Evolutionary conservation across 2,329 filamentous ascomycete species (phyloP), one percentile per base, ranked within the genome.

Genomic region (Raffaelea arxii): DNA sequence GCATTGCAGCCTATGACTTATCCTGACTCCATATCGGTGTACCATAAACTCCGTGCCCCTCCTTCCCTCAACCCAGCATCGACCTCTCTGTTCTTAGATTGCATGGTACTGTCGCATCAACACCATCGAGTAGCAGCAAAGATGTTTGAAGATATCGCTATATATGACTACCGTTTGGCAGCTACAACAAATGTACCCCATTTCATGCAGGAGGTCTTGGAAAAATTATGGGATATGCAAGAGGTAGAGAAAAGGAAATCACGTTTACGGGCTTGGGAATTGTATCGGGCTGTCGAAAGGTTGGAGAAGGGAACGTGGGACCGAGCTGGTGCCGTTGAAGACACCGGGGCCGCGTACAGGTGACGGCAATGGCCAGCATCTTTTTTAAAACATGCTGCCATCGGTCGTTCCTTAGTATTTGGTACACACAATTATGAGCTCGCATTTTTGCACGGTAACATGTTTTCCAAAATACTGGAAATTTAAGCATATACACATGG

Each of bases 1-100:
- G 30, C 25, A 16, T 6, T 12, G 10, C 53, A 88, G 85, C 87
- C 89, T 16, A 83, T 95, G 77, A 82, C 74, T 27, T 94, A 78
- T 62, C 89, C 89, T 1, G 89, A 95, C 62, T 75, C 77, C 42
- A 78, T 94, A 51, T 88, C 84, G 0, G 86, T 92, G 19, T 84
- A 91, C 56, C 88, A 95, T 65, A 90, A 84, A 60, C 74, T 95
- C 12, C 66, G 72, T 3, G 61, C 65, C 22, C 63, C 71, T 48
- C 82, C 80, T 3, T 63, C 65, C 0, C 57, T 65, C 18, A 43
- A 53, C 3, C 61, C 64, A 43, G 59, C 60, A 38, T 68, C 66
- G 6, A 72, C 74, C 49, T 73, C 75, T 19, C 75, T 91, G 51
- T 62, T 76, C 46, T 60, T 81, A 47, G 73, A 80, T 54, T 75